Evolutionary conservation across 495 filamentous ascomycete genomes (phyloP).

Genomic region (Aspergillus bridgeri): DNA sequence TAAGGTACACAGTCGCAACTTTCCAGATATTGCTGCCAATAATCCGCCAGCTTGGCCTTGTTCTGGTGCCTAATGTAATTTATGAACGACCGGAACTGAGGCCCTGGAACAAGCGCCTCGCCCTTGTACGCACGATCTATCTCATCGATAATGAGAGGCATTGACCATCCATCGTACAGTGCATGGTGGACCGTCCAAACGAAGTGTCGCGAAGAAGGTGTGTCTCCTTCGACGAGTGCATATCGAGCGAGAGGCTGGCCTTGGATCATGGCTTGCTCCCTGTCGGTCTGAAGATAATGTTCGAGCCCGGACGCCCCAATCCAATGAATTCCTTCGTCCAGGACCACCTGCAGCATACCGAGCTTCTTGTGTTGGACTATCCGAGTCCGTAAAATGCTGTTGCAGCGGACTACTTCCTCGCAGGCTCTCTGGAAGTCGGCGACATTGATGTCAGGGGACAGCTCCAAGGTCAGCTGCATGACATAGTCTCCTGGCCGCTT

Average conservation of each 20-base stretch:
- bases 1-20: too few relatives aligned
- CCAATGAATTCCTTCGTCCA: slow-evolving; percentile 36
- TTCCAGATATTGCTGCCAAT: too few relatives aligned
- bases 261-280: slow-evolving; percentile 37
- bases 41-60: too few relatives aligned
- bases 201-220: slow-evolving; percentile 23
- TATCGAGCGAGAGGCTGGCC: slow-evolving; percentile 47
- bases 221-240: slow-evolving; percentile 27
- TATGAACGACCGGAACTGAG: too few relatives aligned
- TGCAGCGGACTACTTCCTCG: slow-evolving; percentile 27
- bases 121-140: slow-evolving; percentile 8
- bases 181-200: slow-evolving; percentile 58
- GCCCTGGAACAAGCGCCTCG: too few relatives aligned
- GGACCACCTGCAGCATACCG: slow-evolving; percentile 42
- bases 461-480: slow-evolving; percentile 44
- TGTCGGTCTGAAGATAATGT: slow-evolving; percentile 33
- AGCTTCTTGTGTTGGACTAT: slow-evolving; percentile 33
- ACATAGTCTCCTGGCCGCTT: slow-evolving; percentile 56
- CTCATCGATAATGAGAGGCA: slow-evolving; percentile 29
- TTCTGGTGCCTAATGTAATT: too few relatives aligned
- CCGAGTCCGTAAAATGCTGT: slow-evolving; percentile 44
- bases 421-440: slow-evolving; percentile 28
- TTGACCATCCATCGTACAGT: slow-evolving; percentile 59
- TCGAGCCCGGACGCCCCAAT: slow-evolving; percentile 28
- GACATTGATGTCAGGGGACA: neutral